Evolutionary conservation across 176 grass and related monocot genomes (phyloP).

Genomic region (Rhynchospora tenuis): DNA sequence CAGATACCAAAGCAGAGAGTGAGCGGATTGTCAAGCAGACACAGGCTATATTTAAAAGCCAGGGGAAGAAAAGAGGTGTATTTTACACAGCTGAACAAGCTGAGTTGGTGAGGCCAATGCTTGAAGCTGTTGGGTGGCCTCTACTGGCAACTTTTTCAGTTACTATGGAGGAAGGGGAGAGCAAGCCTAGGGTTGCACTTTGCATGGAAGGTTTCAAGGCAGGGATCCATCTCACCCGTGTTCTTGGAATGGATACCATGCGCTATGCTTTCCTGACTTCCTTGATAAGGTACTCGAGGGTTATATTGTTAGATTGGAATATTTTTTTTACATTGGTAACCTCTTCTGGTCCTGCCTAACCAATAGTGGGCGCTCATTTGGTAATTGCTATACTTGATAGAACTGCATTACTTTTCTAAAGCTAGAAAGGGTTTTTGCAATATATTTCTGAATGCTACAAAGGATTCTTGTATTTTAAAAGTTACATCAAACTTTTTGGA

Average conservation of each 20-base stretch:
- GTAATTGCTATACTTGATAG: neutral
- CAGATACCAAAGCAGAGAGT: slow-evolving; percentile 89
- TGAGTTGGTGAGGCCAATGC: slow-evolving; percentile 97
- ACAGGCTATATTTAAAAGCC: slow-evolving; percentile 79
- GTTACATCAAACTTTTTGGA: neutral
- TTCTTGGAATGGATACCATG: slow-evolving; percentile 99
- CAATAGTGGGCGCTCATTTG: neutral
- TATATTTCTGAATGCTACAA: no score
- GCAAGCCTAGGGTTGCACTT: slow-evolving; percentile 82
- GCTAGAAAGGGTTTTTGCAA: neutral
- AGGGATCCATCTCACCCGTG: slow-evolving; percentile 94
- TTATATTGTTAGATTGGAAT: neutral
- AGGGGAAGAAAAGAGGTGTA: slow-evolving; percentile 77
- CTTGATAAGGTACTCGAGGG: slow-evolving; percentile 59
- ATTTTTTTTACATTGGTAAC: neutral
- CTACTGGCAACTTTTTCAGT: slow-evolving; percentile 98
- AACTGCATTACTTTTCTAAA: neutral
- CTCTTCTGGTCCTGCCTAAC: neutral
- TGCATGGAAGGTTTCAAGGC: slow-evolving; percentile 99
- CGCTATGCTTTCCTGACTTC: slow-evolving; percentile 99
- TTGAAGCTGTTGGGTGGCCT: slow-evolving; percentile 98
- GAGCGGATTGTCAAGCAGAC: slow-evolving; percentile 87
- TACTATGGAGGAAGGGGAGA: slow-evolving; percentile 99
- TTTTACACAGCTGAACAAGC: slow-evolving; percentile 86
- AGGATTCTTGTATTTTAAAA: neutral